A percentile compares a stretch with the other conserved stretches of the same genome.
These are phyloP conservation scores for Nannochloris sp. DNA, from an alignment of 139 green algal genomes.

Conservation along the genomic window DNA sequence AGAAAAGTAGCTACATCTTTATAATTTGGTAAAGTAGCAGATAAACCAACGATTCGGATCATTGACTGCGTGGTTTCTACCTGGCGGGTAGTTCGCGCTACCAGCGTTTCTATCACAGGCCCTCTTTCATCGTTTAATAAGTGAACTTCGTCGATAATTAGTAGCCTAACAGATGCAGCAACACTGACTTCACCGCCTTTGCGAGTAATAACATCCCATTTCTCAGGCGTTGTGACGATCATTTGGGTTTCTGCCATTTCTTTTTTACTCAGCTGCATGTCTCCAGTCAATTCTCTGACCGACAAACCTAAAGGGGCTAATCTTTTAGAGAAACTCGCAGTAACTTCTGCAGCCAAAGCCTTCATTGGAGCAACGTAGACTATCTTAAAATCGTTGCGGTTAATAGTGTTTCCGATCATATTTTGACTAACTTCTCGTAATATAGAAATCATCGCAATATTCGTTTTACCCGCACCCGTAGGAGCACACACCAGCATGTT, in stretches of 20 bases:
- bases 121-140: constrained; percentile 96
- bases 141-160: constrained; percentile 89
- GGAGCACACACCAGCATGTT: constrained; percentile 89
- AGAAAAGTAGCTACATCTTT: constrained; percentile 91
- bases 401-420: constrained; percentile 65
- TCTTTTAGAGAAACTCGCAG: constrained; percentile 72
- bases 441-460: constrained; percentile 98
- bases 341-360: constrained; percentile 86
- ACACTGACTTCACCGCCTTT: constrained; percentile 80
- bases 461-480: constrained; percentile 94
- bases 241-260: constrained; percentile 96
- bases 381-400: constrained; percentile 68
- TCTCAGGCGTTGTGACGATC: constrained; percentile 99
- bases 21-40: constrained; percentile 96
- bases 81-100: constrained; percentile 88
- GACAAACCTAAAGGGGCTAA: constrained; percentile 71
- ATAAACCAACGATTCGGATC: constrained; percentile 98
- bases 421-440: constrained; percentile 77
- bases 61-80: constrained; percentile 92
- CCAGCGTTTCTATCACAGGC: constrained; percentile 94
- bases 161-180: constrained; percentile 69
- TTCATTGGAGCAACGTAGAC: constrained; percentile 99
- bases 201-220: constrained; percentile 99
- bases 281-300: constrained; percentile 87
- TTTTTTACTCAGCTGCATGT: constrained; percentile 93